These are phyloP conservation scores for Phytophthora boehmeriae DNA, from an alignment of 352 stramenopile genomes.

Conservation along the genomic window DNA sequence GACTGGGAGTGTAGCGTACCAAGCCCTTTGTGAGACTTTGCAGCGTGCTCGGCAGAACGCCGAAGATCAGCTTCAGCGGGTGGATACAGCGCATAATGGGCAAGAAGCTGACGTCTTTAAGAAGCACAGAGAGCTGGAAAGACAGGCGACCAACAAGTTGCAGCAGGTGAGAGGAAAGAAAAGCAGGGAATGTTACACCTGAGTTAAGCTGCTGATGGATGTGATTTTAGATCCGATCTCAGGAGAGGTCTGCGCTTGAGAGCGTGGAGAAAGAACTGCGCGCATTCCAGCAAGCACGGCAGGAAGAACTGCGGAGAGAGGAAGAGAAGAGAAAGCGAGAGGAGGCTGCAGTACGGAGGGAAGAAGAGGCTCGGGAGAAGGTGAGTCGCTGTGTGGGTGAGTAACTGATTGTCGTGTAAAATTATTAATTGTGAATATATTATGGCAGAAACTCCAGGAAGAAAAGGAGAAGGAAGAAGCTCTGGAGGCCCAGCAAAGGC, in stretches of 20 bases:
- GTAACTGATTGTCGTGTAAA: background rate
- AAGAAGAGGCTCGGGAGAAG: constrained; percentile 47
- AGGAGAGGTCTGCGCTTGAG: constrained; percentile 49
- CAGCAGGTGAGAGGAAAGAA: constrained; percentile 32
- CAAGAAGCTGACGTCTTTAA: constrained; percentile 31
- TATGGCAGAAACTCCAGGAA: constrained; percentile 27
- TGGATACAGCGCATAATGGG: constrained; percentile 17
- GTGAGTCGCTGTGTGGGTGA: constrained; percentile 7
- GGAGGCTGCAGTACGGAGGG: constrained; percentile 32
- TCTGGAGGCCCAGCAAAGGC: constrained; percentile 29
- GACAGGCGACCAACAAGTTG: constrained; percentile 37
- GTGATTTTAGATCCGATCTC: constrained; percentile 33
- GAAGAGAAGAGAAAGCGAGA: constrained; percentile 39
- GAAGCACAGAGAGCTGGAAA: constrained; percentile 45
- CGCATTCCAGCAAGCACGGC: constrained; percentile 48
- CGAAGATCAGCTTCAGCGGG: constrained; percentile 42
- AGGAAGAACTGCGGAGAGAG: constrained; percentile 35
- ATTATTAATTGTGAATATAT: background rate
- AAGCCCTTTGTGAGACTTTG: constrained; percentile 63
- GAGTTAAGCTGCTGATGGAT: constrained; percentile 1
- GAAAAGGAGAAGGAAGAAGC: constrained; percentile 31
- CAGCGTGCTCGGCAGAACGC: constrained; percentile 60
- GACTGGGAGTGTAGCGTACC: constrained; percentile 59
- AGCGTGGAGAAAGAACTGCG: constrained; percentile 53
- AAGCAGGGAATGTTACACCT: background rate